phyloP scores from a whole-genome alignment of 2,329 filamentous ascomycete species.

The Fusarium humuli region DNA sequence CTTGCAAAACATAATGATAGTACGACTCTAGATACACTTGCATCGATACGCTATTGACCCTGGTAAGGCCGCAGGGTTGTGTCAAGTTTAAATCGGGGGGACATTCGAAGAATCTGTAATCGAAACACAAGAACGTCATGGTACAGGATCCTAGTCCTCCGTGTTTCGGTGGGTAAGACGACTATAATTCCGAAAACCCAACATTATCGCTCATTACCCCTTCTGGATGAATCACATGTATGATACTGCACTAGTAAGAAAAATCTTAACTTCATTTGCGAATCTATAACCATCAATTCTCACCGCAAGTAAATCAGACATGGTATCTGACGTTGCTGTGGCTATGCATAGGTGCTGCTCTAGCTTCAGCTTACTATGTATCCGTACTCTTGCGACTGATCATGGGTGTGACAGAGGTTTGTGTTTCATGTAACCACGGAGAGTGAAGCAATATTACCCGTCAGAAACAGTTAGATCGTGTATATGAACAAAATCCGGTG shows the following conservation, averaged over 20 bases:
- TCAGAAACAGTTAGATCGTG: background rate
- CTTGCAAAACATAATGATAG: background rate
- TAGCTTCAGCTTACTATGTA: constrained; percentile 13
- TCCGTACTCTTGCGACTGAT: background rate
- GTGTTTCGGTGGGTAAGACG: constrained; percentile 18
- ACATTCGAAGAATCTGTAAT: background rate
- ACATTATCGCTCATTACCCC: constrained; percentile 14
- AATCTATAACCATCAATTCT: background rate
- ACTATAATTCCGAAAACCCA: background rate
- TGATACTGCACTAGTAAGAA: background rate
- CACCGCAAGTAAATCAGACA: constrained; percentile 6
- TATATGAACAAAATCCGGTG: no score
- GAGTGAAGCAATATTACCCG: background rate
- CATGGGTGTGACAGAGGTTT: background rate
- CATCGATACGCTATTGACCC: background rate
- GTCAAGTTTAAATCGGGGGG: background rate
- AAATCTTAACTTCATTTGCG: background rate
- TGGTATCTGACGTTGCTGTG: constrained; percentile 1
- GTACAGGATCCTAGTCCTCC: constrained; percentile 2
- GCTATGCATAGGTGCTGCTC: constrained; percentile 12
- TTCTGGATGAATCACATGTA: background rate
- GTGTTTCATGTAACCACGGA: background rate
- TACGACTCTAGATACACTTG: background rate
- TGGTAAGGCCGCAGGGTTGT: background rate
- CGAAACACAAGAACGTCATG: constrained; percentile 2